Base-by-base conservation (phyloP, 1,284 basidiomycete species). In the Neonothopanus nambi region DNA sequence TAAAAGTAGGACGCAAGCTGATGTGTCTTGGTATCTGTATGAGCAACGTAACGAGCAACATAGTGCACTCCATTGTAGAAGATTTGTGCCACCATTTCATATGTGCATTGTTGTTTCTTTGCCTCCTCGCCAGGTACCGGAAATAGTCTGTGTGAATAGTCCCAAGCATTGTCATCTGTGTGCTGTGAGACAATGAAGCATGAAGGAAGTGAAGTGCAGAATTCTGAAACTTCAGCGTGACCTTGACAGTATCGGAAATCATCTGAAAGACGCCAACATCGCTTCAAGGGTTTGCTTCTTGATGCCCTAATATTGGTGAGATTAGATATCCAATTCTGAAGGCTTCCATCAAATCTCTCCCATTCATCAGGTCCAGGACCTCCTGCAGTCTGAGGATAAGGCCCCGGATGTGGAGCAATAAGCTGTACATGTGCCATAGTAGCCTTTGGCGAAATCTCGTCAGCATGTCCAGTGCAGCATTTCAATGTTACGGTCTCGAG, bases 11-110 rank as follows among this genome's bases (percentile, higher is more conserved):
- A 5, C 5, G 26, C 26, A 28, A 11, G 5, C 11, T 28, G 26
- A 11, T 28, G 26, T 11, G 5, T 28, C 11, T 5, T 5, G 26
- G 26, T 28, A 11, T 28, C 26, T 28, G 26, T 28, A 5, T 5
- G 26, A 28, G 11, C 26, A 5, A 11, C 11, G 11, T 28, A 28
- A 11, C 11, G 11, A 5, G 26, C 26, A 13, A 48, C 33, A 37
- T 48, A 48, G 20, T 48, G 45, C 11, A 15, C 18, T 2, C 45
- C 45, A 48, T 48, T 48, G 45, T 18, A 36, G 18, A 48, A 48
- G 9, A 21, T 35, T 3, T 30, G 33, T 6, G n/a, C 45, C 3
- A 11, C 21, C 28, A 48, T 48, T 9, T 48, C 33, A 37, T 48
- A 48, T 12, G 36, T 17, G 33, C 28, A 48, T 13, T 21, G n/a